Conservation (phyloP, 148 eudicot species). For the Selenicereus undatus region DNA sequence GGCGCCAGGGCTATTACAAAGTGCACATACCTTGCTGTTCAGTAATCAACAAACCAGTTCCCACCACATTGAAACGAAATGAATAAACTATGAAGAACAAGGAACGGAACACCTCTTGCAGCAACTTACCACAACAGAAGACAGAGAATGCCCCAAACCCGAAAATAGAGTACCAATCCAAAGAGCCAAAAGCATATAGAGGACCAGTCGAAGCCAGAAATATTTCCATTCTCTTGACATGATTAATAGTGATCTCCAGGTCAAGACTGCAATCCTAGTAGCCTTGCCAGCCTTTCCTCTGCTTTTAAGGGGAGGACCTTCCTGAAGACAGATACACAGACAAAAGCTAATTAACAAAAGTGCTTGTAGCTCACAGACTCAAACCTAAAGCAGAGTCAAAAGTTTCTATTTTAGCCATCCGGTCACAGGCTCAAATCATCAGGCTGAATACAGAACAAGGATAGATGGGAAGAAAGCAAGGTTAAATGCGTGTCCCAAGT, state of each 20-base stretch:
- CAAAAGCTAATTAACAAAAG: conserved; percentile 6
- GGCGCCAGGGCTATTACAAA: not conserved
- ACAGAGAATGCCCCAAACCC: conserved; percentile 89
- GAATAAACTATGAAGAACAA: not conserved
- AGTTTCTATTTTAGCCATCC: not conserved
- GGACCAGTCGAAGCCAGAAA: conserved; percentile 91
- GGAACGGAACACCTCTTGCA: not conserved
- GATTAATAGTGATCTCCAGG: conserved; percentile 87
- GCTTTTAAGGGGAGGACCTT: conserved; percentile 82
- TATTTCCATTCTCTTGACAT: conserved; percentile 99
- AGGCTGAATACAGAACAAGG: not conserved
- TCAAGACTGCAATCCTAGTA: conserved; percentile 75
- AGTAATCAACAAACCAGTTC: not conserved
- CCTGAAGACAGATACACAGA: conserved; percentile 41
- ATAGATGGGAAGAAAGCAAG: not conserved
- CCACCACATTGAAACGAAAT: not conserved
- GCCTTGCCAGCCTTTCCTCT: conserved; percentile 78
- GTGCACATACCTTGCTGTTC: not conserved
- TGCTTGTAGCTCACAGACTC: conserved; percentile 5
- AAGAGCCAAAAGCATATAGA: conserved; percentile 69
- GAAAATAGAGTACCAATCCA: conserved; percentile 90
- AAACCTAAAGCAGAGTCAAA: not conserved
- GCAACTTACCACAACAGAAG: conserved; percentile 87
- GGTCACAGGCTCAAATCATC: not conserved
- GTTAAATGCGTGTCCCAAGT: not conserved